Evolutionary conservation across 2,329 filamentous ascomycete species (phyloP), one percentile per base, ranked within the genome.

Genomic region (Talaromyces marneffei): DNA sequence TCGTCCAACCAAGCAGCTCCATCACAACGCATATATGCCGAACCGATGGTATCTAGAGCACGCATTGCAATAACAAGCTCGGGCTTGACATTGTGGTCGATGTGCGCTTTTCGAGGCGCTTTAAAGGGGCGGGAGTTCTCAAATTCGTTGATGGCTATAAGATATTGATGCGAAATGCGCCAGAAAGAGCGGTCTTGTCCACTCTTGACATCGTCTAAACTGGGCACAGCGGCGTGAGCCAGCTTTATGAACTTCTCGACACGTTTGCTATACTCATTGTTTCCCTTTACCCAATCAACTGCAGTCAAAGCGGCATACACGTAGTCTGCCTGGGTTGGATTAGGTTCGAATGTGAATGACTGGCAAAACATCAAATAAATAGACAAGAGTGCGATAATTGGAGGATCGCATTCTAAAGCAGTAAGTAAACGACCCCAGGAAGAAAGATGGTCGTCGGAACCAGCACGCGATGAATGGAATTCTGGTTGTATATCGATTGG

Each of bases 181-280:
- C 56, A 58, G 14, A 48, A 58, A 8, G 40, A 58, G 23, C 56
- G 56, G 12, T 58, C 56, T 27, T 57, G 55, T 18, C 55, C 55
- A 18, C 40, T 57, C 12, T 57, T 48, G 39, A 46, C 18, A 10
- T 57, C 55, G 14, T 46, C 27, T 5, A 57, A 12, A 12, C 46
- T 46, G 16, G 39, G 20, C 7, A 57, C 39, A 18, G 29, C 8
- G 18, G 27, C 29, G 5, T 35, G 55, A 1, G 55, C 55, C 1
- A 25, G 8, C 8, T 37, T 48, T 12, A 27, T 31, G 18, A 57
- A 48, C 3, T 29, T 35, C 2, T 29, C 40, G 4, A 57, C 20
- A 5, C 29, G 25, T 9, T 57, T 12, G 4, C 29, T 57, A 29
- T 31, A 57, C 18, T 33, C 9, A 27, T 57, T 48, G 7, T 37